Evolutionary conservation across 371 early-diverging fungal genomes (phyloP).

Genomic region (Haplosporangium sp.): DNA sequence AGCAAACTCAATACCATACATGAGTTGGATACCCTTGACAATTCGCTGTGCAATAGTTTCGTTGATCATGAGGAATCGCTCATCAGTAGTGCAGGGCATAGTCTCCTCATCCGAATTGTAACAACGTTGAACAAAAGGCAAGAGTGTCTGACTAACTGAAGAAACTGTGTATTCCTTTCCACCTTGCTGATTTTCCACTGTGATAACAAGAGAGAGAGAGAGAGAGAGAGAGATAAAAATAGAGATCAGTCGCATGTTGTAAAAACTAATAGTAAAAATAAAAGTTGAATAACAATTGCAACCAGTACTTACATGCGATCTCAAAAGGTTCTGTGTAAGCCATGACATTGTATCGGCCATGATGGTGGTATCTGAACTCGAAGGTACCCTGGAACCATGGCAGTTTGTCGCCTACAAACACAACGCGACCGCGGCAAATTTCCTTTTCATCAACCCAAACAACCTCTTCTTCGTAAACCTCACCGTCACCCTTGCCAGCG

Average conservation of each 20-base stretch:
- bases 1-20: conserved; percentile 90
- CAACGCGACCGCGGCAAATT: conserved; percentile 56
- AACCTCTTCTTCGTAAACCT: conserved; percentile 53
- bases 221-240: no score
- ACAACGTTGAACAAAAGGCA: conserved; percentile 52
- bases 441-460: conserved; percentile 39
- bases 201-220: no score
- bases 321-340: conserved; percentile 82
- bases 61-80: conserved; percentile 71
- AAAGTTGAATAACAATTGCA: no score
- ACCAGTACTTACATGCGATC: conserved; percentile 64
- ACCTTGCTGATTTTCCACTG: conserved; percentile 27
- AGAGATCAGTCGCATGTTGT: no score
- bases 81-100: conserved; percentile 66
- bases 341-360: conserved; percentile 88
- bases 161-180: conserved; percentile 29
- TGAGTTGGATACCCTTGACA: conserved; percentile 81
- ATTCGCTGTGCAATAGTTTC: conserved; percentile 80
- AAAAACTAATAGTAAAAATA: no score
- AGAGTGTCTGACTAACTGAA: conserved; percentile 37
- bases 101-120: conserved; percentile 61
- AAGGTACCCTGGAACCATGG: conserved; percentile 91
- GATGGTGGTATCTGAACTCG: conserved; percentile 91
- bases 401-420: conserved; percentile 71
- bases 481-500: conserved; percentile 58